Evolutionary conservation across 257 asterid genomes (phyloP).

Genomic region (Solanum sparsipilum): DNA sequence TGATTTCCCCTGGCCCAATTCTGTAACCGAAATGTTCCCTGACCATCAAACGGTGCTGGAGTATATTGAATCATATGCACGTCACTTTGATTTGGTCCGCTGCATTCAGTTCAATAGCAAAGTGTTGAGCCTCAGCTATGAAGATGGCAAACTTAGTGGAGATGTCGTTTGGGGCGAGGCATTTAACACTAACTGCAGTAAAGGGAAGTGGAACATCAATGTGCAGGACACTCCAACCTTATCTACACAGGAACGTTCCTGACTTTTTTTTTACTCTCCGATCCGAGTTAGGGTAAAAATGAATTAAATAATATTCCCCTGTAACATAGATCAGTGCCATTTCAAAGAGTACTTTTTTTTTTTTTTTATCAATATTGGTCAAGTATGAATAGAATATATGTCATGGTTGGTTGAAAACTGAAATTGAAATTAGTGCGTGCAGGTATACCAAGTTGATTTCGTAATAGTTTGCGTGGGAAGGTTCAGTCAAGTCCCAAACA

Average conservation of each 20-base stretch:
- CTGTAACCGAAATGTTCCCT: constrained; percentile 21
- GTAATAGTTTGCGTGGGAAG: constrained; percentile 30
- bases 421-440: neutral
- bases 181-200: neutral
- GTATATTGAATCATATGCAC: constrained; percentile 27
- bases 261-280: too few species aligned
- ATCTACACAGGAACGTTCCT: neutral
- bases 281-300: too few species aligned
- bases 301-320: too few species aligned
- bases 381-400: neutral
- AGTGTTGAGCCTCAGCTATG: constrained; percentile 24
- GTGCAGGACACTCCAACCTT: constrained; percentile 11
- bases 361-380: too few species aligned
- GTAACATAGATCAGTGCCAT: too few species aligned
- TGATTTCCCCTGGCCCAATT: constrained; percentile 46
- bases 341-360: too few species aligned
- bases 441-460: constrained; percentile 25
- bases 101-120: constrained; percentile 21
- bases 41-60: constrained; percentile 11
- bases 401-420: neutral
- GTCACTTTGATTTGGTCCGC: constrained; percentile 18
- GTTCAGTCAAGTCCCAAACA: constrained; percentile 23
- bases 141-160: neutral
- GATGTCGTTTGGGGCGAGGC: neutral
- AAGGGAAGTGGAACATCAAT: constrained; percentile 26